Evolutionary conservation across 2,329 filamentous ascomycete species (phyloP), one percentile per base, ranked within the genome.

Genomic region (Sclerotinia glacialis): DNA sequence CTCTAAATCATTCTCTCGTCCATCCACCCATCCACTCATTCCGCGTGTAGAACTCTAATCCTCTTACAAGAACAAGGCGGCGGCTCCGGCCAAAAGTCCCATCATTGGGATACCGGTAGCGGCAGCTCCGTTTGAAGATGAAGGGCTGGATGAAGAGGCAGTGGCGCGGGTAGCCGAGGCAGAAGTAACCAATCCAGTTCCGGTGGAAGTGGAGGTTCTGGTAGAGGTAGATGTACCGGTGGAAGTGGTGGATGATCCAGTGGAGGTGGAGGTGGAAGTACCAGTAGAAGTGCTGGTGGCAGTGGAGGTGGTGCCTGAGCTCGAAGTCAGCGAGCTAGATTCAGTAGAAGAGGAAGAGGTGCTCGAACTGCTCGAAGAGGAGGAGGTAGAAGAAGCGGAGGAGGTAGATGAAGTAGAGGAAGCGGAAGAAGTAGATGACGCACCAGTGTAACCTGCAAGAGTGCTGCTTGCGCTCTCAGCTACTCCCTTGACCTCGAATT

Each of bases 361-460:
- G 3, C 8, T 42, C 23, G 42, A 42, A 59, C 16, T 46, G 31
- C 37, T 42, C 7, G 53, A 37, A 31, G 62, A 46, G 18, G 42
- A 47, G 4, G 52, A 53, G 14, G 37, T 40, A 40, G 37, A 37
- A 5, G 63, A 28, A 2, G 56, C 46, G 2, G n/a, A 26, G 5
- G 42, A n/a, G 8, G 42, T 16, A 12, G 42, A 42, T 6, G 50
- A 31, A 31, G 50, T 44, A 18, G 64, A 55, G 23, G 64, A 26
- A 9, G 40, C 40, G n/a, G 49, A 64, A 2, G 63, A 52, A 42
- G 63, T 55, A 42, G 42, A 28, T 16, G 58, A 61, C 58, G 64
- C 64, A 66, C 64, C 64, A 40, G 64, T 66, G n/a, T 63, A 66
- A 53, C 64, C 64, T 40, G 49, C 64, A 62, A 66, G 64, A 18